Conservation (phyloP, 192 early-diverging fungal genomes). For the Irineochytrium annulatum region DNA sequence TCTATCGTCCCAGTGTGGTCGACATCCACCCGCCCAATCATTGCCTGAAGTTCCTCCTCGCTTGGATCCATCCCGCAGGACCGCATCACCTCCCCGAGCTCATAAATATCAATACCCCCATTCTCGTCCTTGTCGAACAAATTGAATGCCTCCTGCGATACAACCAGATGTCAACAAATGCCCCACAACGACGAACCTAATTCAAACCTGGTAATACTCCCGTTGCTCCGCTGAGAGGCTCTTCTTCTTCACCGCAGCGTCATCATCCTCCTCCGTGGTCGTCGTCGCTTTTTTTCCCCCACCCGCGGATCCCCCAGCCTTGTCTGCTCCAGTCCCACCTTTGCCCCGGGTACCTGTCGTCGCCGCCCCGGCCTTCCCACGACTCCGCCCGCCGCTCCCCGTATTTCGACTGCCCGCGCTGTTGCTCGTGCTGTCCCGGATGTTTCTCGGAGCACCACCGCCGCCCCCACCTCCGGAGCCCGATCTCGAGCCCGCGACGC, state of each 20-base stretch:
- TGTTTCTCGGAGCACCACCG: too few species aligned
- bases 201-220: background rate
- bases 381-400: too few species aligned
- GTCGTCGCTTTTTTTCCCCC: too few species aligned
- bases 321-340: too few species aligned
- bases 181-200: background rate
- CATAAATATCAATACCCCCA: conserved; percentile 41
- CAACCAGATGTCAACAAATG: background rate
- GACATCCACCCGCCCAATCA: conserved; percentile 41
- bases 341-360: too few species aligned
- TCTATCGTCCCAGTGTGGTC: conserved; percentile 38
- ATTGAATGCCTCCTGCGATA: conserved; percentile 33
- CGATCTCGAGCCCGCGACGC: too few species aligned
- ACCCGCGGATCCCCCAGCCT: too few species aligned
- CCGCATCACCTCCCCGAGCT: conserved; percentile 36
- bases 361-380: too few species aligned
- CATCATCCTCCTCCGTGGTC: background rate
- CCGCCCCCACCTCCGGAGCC: too few species aligned
- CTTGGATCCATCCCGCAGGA: conserved; percentile 27
- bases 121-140: conserved; percentile 42
- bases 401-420: too few species aligned
- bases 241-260: background rate
- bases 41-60: conserved; percentile 28
- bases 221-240: background rate
- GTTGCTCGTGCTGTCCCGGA: too few species aligned